A percentile compares a stretch with the other conserved stretches of the same genome.
These are phyloP conservation scores for Morella rubra DNA, from an alignment of 306 rosid genomes.

Conservation along the genomic window DNA sequence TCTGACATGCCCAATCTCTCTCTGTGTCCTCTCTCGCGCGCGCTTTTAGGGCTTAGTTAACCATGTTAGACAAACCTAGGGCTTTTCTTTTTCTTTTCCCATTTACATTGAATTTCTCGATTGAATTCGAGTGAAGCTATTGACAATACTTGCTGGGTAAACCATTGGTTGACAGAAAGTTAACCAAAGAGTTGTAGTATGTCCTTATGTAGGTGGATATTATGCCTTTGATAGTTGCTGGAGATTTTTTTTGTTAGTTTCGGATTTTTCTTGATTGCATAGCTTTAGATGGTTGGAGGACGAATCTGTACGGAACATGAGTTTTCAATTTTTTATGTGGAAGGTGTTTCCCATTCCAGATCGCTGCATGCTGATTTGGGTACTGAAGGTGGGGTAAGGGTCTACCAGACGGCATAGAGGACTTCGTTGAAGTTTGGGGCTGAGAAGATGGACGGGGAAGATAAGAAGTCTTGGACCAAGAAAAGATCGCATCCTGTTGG, in stretches of 20 bases:
- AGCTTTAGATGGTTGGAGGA: conserved; percentile 18
- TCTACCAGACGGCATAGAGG: conserved; percentile 15
- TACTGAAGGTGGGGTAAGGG: conserved; percentile 52
- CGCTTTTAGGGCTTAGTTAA: conserved; percentile 19
- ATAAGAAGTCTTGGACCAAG: conserved; percentile 50
- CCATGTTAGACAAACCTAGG: not conserved
- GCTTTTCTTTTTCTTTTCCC: not conserved
- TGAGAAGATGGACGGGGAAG: conserved; percentile 65
- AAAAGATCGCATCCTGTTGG: conserved; percentile 59
- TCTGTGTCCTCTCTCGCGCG: conserved; percentile 2
- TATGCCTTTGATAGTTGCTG: conserved; percentile 25
- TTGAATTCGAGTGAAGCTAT: no score
- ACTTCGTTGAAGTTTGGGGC: conserved; percentile 39
- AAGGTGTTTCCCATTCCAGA: conserved; percentile 33
- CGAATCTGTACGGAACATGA: conserved; percentile 35
- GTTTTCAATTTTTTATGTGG: conserved; percentile 36
- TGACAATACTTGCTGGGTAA: no score
- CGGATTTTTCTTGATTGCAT: conserved; percentile 7
- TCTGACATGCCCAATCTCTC: conserved; percentile 10
- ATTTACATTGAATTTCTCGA: not conserved
- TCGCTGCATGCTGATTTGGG: conserved; percentile 39
- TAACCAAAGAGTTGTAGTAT: not conserved
- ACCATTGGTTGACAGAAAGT: conserved; percentile 1
- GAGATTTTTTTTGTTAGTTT: conserved; percentile 22
- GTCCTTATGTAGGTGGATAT: conserved; percentile 7